phyloP scores from a whole-genome alignment of 768 basidiomycete genomes.

The Pulveroboletus sp. region DNA sequence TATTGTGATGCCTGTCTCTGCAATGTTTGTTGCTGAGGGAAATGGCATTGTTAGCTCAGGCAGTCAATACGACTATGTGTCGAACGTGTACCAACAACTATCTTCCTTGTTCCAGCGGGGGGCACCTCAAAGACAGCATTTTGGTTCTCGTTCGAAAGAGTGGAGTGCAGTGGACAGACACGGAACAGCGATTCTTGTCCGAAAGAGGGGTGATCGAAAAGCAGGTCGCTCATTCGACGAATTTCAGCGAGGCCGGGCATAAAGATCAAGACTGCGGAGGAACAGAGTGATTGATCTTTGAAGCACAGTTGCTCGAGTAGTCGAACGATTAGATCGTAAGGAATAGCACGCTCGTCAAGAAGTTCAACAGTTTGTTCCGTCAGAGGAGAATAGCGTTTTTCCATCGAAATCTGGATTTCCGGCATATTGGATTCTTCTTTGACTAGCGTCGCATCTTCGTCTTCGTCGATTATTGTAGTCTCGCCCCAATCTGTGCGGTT shows the following conservation, averaged over 20 bases:
- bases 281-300: conserved; percentile 50
- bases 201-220: conserved; percentile 72
- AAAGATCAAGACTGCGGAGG: conserved; percentile 83
- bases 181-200: conserved; percentile 59
- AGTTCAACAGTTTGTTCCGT: conserved; percentile 79
- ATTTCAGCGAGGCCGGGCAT: conserved; percentile 96
- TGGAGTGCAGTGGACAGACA: conserved; percentile 87
- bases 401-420: conserved; percentile 45
- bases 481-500: conserved; percentile 75
- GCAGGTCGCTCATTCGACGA: conserved; percentile 75
- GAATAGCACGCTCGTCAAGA: conserved; percentile 83
- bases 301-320: conserved; percentile 84
- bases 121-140: conserved; percentile 87
- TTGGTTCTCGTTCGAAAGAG: conserved; percentile 88
- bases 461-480: conserved; percentile 54
- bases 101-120: conserved; percentile 76
- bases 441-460: conserved; percentile 52
- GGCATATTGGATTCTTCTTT: conserved; percentile 14
- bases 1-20: conserved; percentile 97
- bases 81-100: conserved; percentile 75
- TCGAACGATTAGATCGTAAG: conserved; percentile 83
- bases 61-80: not conserved
- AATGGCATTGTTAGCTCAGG: not conserved
- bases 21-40: conserved; percentile 76
- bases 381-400: conserved; percentile 72